A percentile compares a stretch with the other conserved stretches of the same genome.
These are phyloP conservation scores for Xylaria grammica DNA, from an alignment of 495 filamentous ascomycete species.

Conservation along the genomic window DNA sequence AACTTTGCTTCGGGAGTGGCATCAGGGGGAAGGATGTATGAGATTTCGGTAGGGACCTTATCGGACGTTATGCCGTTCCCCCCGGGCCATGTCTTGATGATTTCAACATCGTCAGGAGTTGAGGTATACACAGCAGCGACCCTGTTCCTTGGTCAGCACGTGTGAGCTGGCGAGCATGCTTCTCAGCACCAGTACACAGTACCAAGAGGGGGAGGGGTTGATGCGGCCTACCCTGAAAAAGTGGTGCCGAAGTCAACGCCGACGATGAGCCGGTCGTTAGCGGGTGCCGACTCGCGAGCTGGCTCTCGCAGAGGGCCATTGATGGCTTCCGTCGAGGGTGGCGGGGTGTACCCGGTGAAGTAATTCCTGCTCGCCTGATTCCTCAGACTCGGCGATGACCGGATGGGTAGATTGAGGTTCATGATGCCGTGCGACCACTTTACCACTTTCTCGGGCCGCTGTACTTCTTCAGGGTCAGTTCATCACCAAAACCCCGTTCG, in stretches of 20 bases:
- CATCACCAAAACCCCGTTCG: constrained; percentile 15
- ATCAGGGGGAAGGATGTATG: constrained; percentile 53
- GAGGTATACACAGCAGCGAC: constrained; percentile 78
- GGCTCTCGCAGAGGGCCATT: constrained; percentile 59
- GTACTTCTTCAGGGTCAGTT: background rate
- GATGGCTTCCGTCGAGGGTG: constrained; percentile 59
- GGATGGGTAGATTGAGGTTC: constrained; percentile 58
- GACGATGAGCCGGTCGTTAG: constrained; percentile 64
- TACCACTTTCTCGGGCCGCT: constrained; percentile 12
- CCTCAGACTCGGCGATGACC: constrained; percentile 49
- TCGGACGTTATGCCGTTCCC: constrained; percentile 75
- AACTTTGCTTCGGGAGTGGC: constrained; percentile 40
- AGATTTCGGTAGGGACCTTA: constrained; percentile 69
- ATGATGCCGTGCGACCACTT: constrained; percentile 28
- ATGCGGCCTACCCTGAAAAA: constrained; percentile 63
- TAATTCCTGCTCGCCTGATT: constrained; percentile 62
- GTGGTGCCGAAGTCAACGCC: constrained; percentile 75
- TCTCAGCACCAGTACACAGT: background rate
- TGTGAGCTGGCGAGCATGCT: background rate
- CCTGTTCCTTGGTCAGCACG: constrained; percentile 41
- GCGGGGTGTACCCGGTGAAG: constrained; percentile 56
- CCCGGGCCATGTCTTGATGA: constrained; percentile 82
- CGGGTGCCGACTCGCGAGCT: constrained; percentile 47
- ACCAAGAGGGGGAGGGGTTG: background rate
- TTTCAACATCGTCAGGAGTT: constrained; percentile 76